Base-by-base conservation (phyloP, 1,139 yeast genomes). In the Tardiomyces depauwii region DNA sequence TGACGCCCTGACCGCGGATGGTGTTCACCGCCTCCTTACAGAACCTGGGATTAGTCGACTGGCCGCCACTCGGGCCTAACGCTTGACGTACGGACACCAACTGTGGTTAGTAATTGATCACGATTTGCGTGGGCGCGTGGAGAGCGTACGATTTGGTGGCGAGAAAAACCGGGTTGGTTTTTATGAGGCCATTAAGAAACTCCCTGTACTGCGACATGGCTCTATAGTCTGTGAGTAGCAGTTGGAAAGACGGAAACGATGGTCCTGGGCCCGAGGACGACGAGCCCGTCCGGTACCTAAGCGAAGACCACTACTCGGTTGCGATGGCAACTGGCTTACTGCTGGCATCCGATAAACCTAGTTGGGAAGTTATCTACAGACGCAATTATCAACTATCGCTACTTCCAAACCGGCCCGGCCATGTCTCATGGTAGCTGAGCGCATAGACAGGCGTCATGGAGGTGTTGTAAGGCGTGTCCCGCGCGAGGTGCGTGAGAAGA, bases 121-220 rank as follows among this genome's bases (percentile, higher is more conserved):
- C 16, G 4, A 4, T 30, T n/a, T n/a, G n/a, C n/a, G n/a, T n/a
- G n/a, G n/a, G n/a, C 16, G 36, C 16, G 10, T 30, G 36, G 36
- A 3, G 10, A 7, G 23, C 45, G 18, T 65, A 71, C 43, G 81
- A 71, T 69, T 85, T 85, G 28, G 94, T 81, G 32, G 94, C 94
- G 55, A 85, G 76, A 61, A 85, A 84, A 46, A 85, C 70, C 45
- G 78, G 77, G 64, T 80, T 76, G 51, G 71, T 61, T 58, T 74
- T 72, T 67, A 85, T 82, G 55, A 83, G 71, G 42, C 68, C 63
- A 63, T 82, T 76, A 53, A 82, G 81, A 60, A 74, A 76, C 44
- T 71, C 48, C 42, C 40, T 42, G 40, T 42, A 51, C 40, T 32
- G 45, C 27, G 46, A 42, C 18, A 43, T 42, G 27, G 51, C 25